A percentile compares a stretch with the other conserved stretches of the same genome.
Conservation (phyloP, 257 asterid species). For the Cinchona pubescens region DNA sequence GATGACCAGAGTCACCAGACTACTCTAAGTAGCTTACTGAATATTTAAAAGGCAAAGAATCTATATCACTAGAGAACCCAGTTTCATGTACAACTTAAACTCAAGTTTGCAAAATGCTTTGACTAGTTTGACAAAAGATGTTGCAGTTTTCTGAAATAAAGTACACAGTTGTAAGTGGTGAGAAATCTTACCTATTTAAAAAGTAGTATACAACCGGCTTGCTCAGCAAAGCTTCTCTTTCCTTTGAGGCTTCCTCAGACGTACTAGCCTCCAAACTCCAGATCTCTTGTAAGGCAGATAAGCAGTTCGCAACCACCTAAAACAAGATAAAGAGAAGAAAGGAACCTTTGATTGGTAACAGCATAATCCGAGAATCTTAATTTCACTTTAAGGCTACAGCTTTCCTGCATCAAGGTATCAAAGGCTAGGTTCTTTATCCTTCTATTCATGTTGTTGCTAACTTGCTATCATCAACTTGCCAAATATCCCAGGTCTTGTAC, state of each 20-base stretch:
- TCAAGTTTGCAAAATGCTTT: neutral
- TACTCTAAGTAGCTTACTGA: neutral
- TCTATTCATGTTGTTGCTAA: neutral
- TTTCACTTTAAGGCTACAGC: neutral
- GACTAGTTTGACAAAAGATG: neutral
- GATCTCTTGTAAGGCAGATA: slow-evolving; percentile 84
- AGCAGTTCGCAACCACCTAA: slow-evolving; percentile 92
- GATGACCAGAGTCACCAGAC: neutral
- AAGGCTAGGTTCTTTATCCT: neutral
- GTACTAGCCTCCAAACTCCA: slow-evolving; percentile 92
- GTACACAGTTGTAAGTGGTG: too few species aligned
- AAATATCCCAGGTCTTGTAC: neutral
- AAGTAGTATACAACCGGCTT: slow-evolving; percentile 80
- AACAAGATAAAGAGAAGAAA: slow-evolving; percentile 17
- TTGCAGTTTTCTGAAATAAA: neutral
- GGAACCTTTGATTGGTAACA: neutral
- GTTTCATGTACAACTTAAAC: neutral
- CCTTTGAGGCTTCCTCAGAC: slow-evolving; percentile 87
- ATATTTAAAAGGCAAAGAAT: neutral
- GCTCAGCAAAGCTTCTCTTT: slow-evolving; percentile 79
- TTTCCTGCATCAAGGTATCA: neutral
- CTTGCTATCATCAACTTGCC: neutral
- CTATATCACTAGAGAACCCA: neutral
- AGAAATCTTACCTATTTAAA: slow-evolving; percentile 60
- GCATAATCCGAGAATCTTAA: neutral